Percentiles rank a stretch among this genome's conserved stretches.
These are phyloP conservation scores for Piper longum DNA, from an alignment of 164 flowering plant species.

Conservation along the genomic window DNA sequence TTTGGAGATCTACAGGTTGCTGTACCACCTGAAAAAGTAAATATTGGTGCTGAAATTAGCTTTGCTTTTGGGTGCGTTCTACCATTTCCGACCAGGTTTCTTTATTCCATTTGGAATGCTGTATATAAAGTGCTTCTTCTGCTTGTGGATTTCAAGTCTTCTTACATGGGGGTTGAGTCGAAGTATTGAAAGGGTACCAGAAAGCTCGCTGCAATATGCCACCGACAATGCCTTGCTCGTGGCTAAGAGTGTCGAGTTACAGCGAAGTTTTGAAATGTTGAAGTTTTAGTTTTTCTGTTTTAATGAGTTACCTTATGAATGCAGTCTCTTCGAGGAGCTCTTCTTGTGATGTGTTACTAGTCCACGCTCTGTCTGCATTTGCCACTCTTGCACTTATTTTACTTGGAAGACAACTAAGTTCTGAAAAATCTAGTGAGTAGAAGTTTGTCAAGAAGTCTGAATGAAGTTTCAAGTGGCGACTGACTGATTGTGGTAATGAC, in stretches of 20 bases:
- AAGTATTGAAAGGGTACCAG: conserved; percentile 70
- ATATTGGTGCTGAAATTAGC: conserved; percentile 67
- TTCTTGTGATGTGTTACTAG: conserved; percentile 49
- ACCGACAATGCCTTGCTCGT: conserved; percentile 80
- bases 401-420: conserved; percentile 42
- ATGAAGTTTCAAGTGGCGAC: no score
- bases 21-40: conserved; percentile 55
- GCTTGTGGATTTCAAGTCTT: conserved; percentile 28
- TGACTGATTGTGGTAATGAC: background rate
- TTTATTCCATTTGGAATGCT: no score
- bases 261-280: background rate
- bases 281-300: background rate
- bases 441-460: conserved; percentile 12
- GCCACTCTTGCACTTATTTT: conserved; percentile 53
- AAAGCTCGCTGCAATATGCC: conserved; percentile 74
- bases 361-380: conserved; percentile 22
- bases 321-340: conserved; percentile 81
- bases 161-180: conserved; percentile 69
- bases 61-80: conserved; percentile 53
- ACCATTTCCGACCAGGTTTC: no score
- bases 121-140: background rate
- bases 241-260: conserved; percentile 30
- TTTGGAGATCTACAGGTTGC: conserved; percentile 90
- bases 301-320: conserved; percentile 4
- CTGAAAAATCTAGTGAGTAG: conserved; percentile 23